Evolutionary conservation across 768 basidiomycete genomes (phyloP), one percentile per base, ranked within the genome.

Genomic region (Mycena indigotica): DNA sequence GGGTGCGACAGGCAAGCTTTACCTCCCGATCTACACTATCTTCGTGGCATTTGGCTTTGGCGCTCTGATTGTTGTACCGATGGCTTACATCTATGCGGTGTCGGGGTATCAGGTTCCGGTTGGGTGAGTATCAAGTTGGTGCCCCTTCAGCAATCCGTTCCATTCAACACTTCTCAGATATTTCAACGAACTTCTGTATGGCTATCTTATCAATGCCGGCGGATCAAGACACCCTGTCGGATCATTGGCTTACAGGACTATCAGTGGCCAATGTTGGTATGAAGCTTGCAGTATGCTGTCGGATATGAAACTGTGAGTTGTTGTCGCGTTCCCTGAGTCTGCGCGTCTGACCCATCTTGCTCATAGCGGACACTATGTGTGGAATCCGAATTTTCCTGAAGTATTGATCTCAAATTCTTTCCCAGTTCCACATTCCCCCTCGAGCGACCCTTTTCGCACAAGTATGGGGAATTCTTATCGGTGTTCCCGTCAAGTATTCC

Each of bases 261-360:
- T 68, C 48, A 64, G 62, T 5, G 67, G 67, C 1, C 67, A 68
- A 30, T 68, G 67, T 52, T 68, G 67, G 67, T 68, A 68, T 40
- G 66, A 66, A 57, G 67, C 67, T 0, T 66, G 66, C 44, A 65
- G 57, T 50, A 68, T 68, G 67, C 45, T 68, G 17, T 53, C 64
- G 12, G 67, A 68, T 41, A 68, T 68, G 67, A 68, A 68, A 35
- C 64, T 68, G 67, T 68, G 48, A 39, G 67, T n/a, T 54, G 1
- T 12, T n/a, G 5, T 28, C 25, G 21, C 19, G 41, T 3, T 53
- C 26, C 5, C 6, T 1, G 16, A 28, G 16, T 50, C 13, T 4
- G n/a, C 23, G 25, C n/a, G 4, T 32, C 44, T 25, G 23, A 49
- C 21, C 46, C 49, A 26, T n/a, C 38, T 3, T 21, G 29, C 38